Evolutionary conservation across 164 flowering plant species (phyloP).

Genomic region (Litsea cubeba): DNA sequence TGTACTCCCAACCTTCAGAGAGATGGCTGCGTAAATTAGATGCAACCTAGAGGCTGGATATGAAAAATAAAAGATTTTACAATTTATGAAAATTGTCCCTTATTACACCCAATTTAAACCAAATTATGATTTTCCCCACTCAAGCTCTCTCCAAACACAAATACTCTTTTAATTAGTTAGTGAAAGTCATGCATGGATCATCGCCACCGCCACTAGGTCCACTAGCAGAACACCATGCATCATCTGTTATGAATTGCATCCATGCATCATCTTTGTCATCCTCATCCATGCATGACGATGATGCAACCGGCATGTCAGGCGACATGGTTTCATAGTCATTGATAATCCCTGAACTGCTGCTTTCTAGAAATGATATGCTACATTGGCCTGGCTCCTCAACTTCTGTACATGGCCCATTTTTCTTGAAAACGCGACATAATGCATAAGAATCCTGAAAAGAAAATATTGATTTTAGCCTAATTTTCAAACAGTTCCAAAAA

Average conservation of each 20-base stretch:
- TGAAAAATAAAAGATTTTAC: constrained; percentile 8
- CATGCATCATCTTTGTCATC: constrained; percentile 89
- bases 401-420: constrained; percentile 64
- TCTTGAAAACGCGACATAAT: constrained; percentile 87
- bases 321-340: constrained; percentile 62
- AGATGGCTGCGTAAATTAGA: constrained; percentile 2
- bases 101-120: constrained; percentile 14
- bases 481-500: not conserved
- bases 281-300: constrained; percentile 54
- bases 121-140: constrained; percentile 9
- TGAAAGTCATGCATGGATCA: constrained; percentile 24
- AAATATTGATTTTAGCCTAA: not conserved
- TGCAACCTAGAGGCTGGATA: not conserved
- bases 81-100: constrained; percentile 9
- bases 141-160: not conserved
- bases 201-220: constrained; percentile 32
- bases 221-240: constrained; percentile 64
- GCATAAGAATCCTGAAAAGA: constrained; percentile 70
- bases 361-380: constrained; percentile 35
- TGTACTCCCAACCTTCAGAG: not conserved
- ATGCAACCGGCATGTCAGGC: constrained; percentile 49
- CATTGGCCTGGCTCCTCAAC: constrained; percentile 55
- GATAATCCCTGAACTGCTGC: constrained; percentile 23
- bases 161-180: constrained; percentile 21
- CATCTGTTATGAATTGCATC: constrained; percentile 94